Percentiles rank a stretch among this genome's conserved stretches.
phyloP scores from a whole-genome alignment of 805 yeast species.

The Debaryomyces maramus region DNA sequence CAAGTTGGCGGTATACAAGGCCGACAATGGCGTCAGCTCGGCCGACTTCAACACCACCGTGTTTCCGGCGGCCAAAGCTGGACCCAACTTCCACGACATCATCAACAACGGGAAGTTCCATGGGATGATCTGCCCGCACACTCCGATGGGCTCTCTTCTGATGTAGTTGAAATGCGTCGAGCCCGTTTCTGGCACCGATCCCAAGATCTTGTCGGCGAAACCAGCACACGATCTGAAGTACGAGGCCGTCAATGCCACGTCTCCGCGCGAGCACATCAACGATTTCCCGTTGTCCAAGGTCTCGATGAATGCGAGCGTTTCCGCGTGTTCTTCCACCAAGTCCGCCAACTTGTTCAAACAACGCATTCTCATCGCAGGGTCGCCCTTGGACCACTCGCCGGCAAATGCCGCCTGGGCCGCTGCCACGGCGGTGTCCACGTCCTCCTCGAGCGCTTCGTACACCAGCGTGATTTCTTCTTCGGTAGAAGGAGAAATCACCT shows the following conservation, averaged over 20 bases:
- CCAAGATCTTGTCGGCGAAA: constrained; percentile 84
- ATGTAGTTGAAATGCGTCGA: constrained; percentile 72
- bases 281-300: constrained; percentile 90
- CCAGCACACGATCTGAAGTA: constrained; percentile 87
- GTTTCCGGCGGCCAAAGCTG: constrained; percentile 90
- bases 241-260: constrained; percentile 65
- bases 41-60: constrained; percentile 87
- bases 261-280: constrained; percentile 65
- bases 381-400: constrained; percentile 62
- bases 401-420: constrained; percentile 79
- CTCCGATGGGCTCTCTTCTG: constrained; percentile 89
- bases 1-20: constrained; percentile 69
- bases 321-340: constrained; percentile 68
- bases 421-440: constrained; percentile 79
- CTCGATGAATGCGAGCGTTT: constrained; percentile 76
- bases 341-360: constrained; percentile 74
- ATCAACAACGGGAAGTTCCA: constrained; percentile 96
- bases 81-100: constrained; percentile 95
- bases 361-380: constrained; percentile 67
- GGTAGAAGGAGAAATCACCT: constrained; percentile 65
- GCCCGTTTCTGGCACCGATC: constrained; percentile 75
- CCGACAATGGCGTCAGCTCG: constrained; percentile 88
- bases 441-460: constrained; percentile 75
- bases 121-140: constrained; percentile 93
- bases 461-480: constrained; percentile 69